Base-by-base conservation (phyloP, 495 filamentous ascomycete species). In the Rhizodiscina lignyota region DNA sequence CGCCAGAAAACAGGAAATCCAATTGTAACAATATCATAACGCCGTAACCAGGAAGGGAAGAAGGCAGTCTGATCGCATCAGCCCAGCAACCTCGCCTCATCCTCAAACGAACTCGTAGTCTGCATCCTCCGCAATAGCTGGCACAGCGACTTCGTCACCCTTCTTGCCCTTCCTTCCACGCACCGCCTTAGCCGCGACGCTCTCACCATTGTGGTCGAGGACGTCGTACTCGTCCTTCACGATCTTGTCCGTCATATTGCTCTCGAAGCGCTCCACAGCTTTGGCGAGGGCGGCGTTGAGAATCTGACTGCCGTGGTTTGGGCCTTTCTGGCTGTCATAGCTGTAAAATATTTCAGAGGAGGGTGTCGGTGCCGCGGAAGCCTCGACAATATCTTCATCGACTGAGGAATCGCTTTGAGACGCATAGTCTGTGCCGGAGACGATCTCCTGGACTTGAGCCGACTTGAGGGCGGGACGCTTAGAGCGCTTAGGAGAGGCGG, bases 221-320 rank as follows among this genome's bases (percentile, higher is more conserved):
- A 74, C 57, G 47, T 74, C 68, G 42, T 74, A 74, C 44, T 72
- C 68, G 13, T 61, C 50, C 52, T 65, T 66, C 48, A 71, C 58
- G 17, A 72, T 50, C 51, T 66, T 66, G 49, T 68, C 69, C 2
- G 61, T 70, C 48, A 65, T 60, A 39, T 62, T 58, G 26, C 57
- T 63, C 50, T 74, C 68, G 39, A 59, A 74, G 36, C 59, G 62
- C 52, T 69, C 61, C 18, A 72, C 60, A 2, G 70, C 70, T 53
- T 66, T 59, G 32, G 54, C 61, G 13, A 74, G 52, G 4, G 69
- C 68, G 6, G 54, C 54, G 15, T 58, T 59, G 20, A 74, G 59
- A 40, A 72, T 62, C 35, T 66, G 66, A 47, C 68, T 66, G 5
- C 69, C 68, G 26, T 57, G 51, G 36, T 49, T 47, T 1, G 63